Evolutionary conservation across 176 grass and related monocot genomes (phyloP).

Genomic region (Triticum urartu): DNA sequence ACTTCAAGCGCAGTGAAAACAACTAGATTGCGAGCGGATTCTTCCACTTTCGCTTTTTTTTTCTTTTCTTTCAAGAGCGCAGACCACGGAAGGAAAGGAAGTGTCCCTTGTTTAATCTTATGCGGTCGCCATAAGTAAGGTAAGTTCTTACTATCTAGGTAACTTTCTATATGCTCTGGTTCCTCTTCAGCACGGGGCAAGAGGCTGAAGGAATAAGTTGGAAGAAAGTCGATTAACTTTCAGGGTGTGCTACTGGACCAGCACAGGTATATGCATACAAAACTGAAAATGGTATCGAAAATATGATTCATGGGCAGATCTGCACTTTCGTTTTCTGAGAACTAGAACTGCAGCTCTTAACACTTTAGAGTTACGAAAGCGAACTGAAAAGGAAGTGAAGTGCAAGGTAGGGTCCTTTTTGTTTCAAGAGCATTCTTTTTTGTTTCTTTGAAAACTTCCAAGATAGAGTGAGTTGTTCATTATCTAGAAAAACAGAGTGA

Average conservation of each 20-base stretch:
- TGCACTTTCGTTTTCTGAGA: too few relatives aligned
- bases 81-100: too few relatives aligned
- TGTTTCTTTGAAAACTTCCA: too few relatives aligned
- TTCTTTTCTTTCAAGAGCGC: not conserved
- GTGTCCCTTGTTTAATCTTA: not conserved
- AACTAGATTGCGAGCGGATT: not conserved
- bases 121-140: not conserved
- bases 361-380: not conserved
- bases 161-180: not conserved
- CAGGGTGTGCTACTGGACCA: not conserved
- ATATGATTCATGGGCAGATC: too few relatives aligned
- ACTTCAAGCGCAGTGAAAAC: not conserved
- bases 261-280: not conserved
- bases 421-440: not conserved
- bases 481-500: too few relatives aligned
- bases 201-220: not conserved
- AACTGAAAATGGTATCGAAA: not conserved
- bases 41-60: not conserved
- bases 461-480: too few relatives aligned
- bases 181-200: not conserved
- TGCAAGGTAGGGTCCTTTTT: not conserved
- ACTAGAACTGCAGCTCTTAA: not conserved
- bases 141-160: not conserved
- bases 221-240: not conserved
- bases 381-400: not conserved